A percentile compares a stretch with the other conserved stretches of the same genome.
These are phyloP conservation scores for Mesotaenium endlicherianum DNA, from an alignment of 139 green algal species.

Conservation along the genomic window DNA sequence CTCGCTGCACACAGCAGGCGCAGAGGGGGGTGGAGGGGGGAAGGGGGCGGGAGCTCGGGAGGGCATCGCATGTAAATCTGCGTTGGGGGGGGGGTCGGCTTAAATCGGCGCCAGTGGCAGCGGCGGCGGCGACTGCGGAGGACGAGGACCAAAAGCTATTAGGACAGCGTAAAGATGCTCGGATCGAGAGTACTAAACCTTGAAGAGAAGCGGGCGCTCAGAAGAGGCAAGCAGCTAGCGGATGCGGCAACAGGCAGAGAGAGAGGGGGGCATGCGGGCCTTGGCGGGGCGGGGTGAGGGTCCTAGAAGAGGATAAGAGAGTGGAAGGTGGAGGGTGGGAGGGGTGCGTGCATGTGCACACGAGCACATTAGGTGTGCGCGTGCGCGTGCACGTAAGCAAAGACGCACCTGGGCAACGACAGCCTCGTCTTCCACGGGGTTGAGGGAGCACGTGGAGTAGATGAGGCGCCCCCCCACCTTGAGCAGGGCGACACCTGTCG, in stretches of 20 bases:
- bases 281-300: background rate
- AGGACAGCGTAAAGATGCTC: too few relatives aligned
- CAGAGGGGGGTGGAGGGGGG: too few relatives aligned
- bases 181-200: background rate
- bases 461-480: slow-evolving; percentile 88
- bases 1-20: too few relatives aligned
- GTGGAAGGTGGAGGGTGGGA: background rate
- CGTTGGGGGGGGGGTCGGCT: too few relatives aligned
- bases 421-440: slow-evolving; percentile 97
- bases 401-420: slow-evolving; percentile 77
- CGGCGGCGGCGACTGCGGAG: too few relatives aligned
- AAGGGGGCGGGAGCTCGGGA: too few relatives aligned
- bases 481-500: slow-evolving; percentile 41
- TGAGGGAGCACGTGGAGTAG: slow-evolving; percentile 98
- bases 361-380: too few relatives aligned
- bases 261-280: background rate
- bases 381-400: background rate
- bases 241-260: background rate
- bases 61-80: too few relatives aligned
- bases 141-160: too few relatives aligned
- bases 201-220: background rate
- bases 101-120: too few relatives aligned
- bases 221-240: background rate
- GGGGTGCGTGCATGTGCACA: background rate
- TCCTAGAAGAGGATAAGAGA: background rate